Evolutionary conservation across 345 rosid genomes (phyloP), one percentile per base, ranked within the genome.

Genomic region (Brassica carinata): DNA sequence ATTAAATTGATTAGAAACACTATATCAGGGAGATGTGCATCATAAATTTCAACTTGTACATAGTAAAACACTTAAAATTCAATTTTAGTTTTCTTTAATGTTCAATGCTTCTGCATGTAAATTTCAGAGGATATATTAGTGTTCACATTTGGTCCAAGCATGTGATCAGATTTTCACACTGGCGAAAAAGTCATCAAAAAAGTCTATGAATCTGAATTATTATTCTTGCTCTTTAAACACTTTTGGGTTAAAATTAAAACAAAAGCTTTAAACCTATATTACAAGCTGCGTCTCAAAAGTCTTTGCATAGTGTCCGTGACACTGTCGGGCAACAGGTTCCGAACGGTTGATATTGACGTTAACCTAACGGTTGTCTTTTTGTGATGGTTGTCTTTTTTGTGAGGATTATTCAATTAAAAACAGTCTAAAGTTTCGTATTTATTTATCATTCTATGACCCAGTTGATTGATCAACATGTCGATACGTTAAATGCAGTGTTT

Each of bases 291-390:
- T 69, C 77, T 38, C 61, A 58, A 67, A 79, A 79, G 82, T 79
- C 78, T 67, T 79, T 58, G 69, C 78, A 45, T 58, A 67, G 69
- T 67, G 55, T 59, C 82, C 78, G 82, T 67, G 82, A 73, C 74
- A 31, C 63, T 79, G 78, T 79, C 82, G 78, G 69, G 36, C 82
- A 79, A 73, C 13, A 57, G 18, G 63, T 11, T 73, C 82, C 82
- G 65, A 79, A 45, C 74, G 78, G 78, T 79, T 74, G 83, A 79
- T 73, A 64, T 73, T 31, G 83, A 79, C 78, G 17, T 79, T 45
- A 79, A 79, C 83, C 83, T 74, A 79, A 79, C 83, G 70, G 69
- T 67, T 79, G 82, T 79, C 78, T 26, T 79, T 14, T 48, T 48
- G 55, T 48, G 55, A 48, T 15, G 55, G 55, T 48, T 48, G 58